These are phyloP conservation scores for Tylopilus sp. DNA, from an alignment of 768 basidiomycete genomes.

Conservation along the genomic window DNA sequence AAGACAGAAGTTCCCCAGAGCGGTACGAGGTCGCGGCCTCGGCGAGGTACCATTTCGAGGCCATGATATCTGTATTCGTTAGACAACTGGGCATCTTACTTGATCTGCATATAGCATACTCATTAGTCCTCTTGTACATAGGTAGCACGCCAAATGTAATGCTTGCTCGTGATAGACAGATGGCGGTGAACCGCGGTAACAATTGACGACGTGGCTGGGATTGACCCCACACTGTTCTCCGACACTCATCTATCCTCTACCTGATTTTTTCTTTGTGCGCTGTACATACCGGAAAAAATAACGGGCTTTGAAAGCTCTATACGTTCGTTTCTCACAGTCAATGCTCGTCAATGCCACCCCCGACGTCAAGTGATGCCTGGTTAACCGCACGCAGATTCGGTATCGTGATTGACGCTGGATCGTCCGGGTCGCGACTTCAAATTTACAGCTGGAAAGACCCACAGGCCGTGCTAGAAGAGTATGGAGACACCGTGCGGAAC, in stretches of 20 bases:
- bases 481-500: constrained; percentile 46
- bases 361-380: constrained; percentile 70
- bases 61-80: constrained; percentile 2
- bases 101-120: constrained; percentile 7
- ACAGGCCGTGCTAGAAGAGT: constrained; percentile 50
- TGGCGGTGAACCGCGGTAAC: too few species aligned
- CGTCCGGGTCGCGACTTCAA: constrained; percentile 92
- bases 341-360: constrained; percentile 65
- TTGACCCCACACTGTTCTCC: background rate
- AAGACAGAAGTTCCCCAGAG: constrained; percentile 17
- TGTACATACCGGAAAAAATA: constrained; percentile 6
- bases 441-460: constrained; percentile 97
- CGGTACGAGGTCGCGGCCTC: constrained; percentile 31
- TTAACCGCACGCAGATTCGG: constrained; percentile 80
- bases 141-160: constrained; percentile 1
- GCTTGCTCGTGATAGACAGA: background rate
- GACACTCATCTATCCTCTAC: background rate
- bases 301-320: constrained; percentile 15
- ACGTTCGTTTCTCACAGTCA: constrained; percentile 24
- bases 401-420: constrained; percentile 97
- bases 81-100: constrained; percentile 3
- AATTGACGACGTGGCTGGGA: constrained; percentile 4
- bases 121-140: constrained; percentile 1
- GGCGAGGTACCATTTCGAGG: constrained; percentile 20
- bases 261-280: background rate